Percentiles rank a stretch among this genome's conserved stretches.
phyloP scores from a whole-genome alignment of 2,329 filamentous ascomycete genomes.

The Sporothrix brunneoviolacea region DNA sequence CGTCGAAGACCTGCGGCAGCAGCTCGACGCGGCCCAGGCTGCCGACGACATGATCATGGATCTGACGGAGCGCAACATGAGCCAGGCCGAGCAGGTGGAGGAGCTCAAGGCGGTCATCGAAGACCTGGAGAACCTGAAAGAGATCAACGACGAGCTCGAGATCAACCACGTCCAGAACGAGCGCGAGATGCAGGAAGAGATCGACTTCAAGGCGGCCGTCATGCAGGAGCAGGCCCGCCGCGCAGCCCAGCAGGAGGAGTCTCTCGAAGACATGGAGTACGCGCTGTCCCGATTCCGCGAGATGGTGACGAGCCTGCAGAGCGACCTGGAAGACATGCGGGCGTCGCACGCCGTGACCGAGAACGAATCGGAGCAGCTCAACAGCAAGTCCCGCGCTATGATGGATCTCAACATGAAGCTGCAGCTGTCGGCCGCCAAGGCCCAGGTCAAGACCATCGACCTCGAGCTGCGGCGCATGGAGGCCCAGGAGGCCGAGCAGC shows the following conservation, averaged over 20 bases:
- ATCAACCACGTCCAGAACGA: slow-evolving; percentile 88
- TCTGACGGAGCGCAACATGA: slow-evolving; percentile 79
- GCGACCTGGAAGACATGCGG: slow-evolving; percentile 83
- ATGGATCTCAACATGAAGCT: slow-evolving; percentile 95
- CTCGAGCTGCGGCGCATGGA: slow-evolving; percentile 81
- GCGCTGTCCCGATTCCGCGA: slow-evolving; percentile 84
- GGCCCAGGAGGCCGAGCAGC: slow-evolving; percentile 80
- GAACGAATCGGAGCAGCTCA: slow-evolving; percentile 84
- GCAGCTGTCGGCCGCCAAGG: slow-evolving; percentile 81
- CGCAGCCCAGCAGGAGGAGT: slow-evolving; percentile 67
- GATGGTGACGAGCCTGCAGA: slow-evolving; percentile 77
- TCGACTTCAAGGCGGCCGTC: slow-evolving; percentile 79
- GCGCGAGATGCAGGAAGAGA: slow-evolving; percentile 88
- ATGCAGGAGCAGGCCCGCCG: slow-evolving; percentile 75
- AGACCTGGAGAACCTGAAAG: slow-evolving; percentile 81
- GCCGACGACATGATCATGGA: slow-evolving; percentile 94
- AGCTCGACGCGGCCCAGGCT: slow-evolving; percentile 80
- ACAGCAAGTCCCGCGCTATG: slow-evolving; percentile 83
- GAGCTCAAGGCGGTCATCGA: slow-evolving; percentile 76
- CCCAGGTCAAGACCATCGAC: slow-evolving; percentile 90
- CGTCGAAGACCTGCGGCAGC: slow-evolving; percentile 80
- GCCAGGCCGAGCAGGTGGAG: slow-evolving; percentile 73
- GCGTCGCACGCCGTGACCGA: slow-evolving; percentile 90
- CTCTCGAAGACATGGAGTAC: slow-evolving; percentile 82
- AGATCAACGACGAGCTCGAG: slow-evolving; percentile 91